Evolutionary conservation across 345 rosid species (phyloP), one percentile per base, ranked within the genome.

Genomic region (Lumnitzera littorea): DNA sequence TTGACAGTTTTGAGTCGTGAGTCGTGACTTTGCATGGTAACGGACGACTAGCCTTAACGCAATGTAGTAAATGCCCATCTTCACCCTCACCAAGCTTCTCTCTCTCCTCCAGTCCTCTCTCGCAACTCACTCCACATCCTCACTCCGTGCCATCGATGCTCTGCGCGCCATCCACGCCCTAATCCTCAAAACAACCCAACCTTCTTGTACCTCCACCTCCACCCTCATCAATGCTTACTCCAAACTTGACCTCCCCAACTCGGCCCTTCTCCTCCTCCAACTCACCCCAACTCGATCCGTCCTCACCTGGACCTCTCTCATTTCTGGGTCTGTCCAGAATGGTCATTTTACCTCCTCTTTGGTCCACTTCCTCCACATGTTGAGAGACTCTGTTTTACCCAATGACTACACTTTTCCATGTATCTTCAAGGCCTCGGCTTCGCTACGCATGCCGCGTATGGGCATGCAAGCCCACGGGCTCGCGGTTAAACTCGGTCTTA

Each of bases 351-450:
- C 78, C n/a, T 62, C 81, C 24, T 85, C 94, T 1, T 61, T 91
- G 65, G 48, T 59, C 63, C 76, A 71, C 41, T 84, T 86, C 72
- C 46, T 70, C 0, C 64, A 58, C 56, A 88, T 88, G 96, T 76
- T 71, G 62, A 78, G 72, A 11, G 83, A 86, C 51, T 59, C 77
- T 70, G 63, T 91, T 49, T 61, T 14, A 9, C 97, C 94, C 12
- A 88, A 91, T 46, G 97, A 88, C 27, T 86, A 78, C 73, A 88
- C 94, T 60, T 81, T 91, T 60, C 97, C 97, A 62, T 91, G 96
- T 50, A 83, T 64, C 9, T 86, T 88, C 58, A 88, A 88, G 77
- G 91, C 97, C 24, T 62, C 84, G n/a, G 87, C 86, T 64, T 72
- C 71, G 2, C 73, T 88, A 43, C 57, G 71, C 7, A 55, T 70